phyloP scores from a whole-genome alignment of 2,329 filamentous ascomycete genomes.

The Diaporthe vexans region DNA sequence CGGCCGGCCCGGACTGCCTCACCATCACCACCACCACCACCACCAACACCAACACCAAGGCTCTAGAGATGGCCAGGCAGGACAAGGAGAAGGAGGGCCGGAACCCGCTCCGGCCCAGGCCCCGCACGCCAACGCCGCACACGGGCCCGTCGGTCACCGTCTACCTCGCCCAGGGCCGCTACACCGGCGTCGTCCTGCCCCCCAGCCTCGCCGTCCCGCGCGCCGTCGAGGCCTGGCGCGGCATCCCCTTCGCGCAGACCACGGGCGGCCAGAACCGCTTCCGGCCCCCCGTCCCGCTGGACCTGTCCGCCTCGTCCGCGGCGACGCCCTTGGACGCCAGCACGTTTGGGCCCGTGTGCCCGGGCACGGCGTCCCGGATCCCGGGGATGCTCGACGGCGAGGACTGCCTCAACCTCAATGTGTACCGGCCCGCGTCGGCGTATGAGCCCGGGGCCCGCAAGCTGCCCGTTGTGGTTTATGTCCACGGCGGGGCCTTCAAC shows the following conservation, averaged over 20 bases:
- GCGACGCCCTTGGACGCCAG: constrained; percentile 51
- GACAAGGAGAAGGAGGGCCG: neutral
- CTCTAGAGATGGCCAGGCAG: constrained; percentile 30
- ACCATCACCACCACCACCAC: neutral
- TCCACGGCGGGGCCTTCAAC: constrained; percentile 76
- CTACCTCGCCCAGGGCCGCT: constrained; percentile 56
- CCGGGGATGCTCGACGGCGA: constrained; percentile 54
- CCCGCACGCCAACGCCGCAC: constrained; percentile 29
- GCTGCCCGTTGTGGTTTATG: constrained; percentile 69
- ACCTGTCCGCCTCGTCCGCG: constrained; percentile 29
- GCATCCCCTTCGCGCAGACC: constrained; percentile 64
- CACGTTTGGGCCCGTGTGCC: constrained; percentile 56
- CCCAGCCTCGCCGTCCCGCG: constrained; percentile 52
- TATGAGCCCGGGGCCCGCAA: constrained; percentile 29
- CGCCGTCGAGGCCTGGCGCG: constrained; percentile 62
- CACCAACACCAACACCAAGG: neutral
- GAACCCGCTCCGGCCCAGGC: constrained; percentile 35
- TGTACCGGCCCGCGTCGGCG: constrained; percentile 57
- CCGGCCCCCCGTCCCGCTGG: constrained; percentile 55
- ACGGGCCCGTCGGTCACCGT: constrained; percentile 45
- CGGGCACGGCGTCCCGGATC: constrained; percentile 50
- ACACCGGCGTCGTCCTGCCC: constrained; percentile 54
- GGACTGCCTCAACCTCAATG: constrained; percentile 67
- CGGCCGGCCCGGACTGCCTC: constrained; percentile 16
- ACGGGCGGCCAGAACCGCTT: constrained; percentile 61